Evolutionary conservation across 306 rosid genomes (phyloP), one percentile per base, ranked within the genome.

Genomic region (Pterocarpus santalinus): DNA sequence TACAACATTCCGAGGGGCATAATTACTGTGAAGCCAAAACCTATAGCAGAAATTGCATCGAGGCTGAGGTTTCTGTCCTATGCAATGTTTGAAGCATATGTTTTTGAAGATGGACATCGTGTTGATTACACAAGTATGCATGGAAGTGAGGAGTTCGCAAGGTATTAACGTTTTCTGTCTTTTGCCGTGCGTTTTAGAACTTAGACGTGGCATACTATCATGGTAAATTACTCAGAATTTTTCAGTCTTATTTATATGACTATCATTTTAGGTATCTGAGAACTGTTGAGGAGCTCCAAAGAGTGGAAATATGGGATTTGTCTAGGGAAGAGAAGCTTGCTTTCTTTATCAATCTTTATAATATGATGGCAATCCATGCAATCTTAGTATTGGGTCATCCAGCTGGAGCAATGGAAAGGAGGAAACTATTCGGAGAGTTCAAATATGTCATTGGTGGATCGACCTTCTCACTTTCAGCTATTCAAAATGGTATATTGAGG

Each of bases 321-420:
- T 43, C 92, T 32, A 94, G 97, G 87, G 99, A 95, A 81, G 97
- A 95, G 82, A 93, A 86, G 78, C 95, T 95, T 72, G 89, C 99
- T 61, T 95, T 95, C 92, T 95, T 91, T 72, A 88, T 95, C 79
- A 95, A 95, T 90, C 97, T 95, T 56, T 89, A 93, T 81, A 95
- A 95, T 84, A 90, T 93, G 99, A 95, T 93, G 97, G 94, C 90
- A 75, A 91, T 95, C 82, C 99, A 91, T 83, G 97, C 97, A 43
- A 89, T 95, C 69, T 69, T 86, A 65, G 85, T 90, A 55, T 86
- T 84, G 75, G 97, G 99, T 75, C 93, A 90, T 86, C 97, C 97
- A 71, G 80, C 86, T 75, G 97, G 97, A 81, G 83, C 91, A 34
- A 77, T 95, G 65, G 99, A 95, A 79, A 83, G 95, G 76, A 93